phyloP scores from a whole-genome alignment of 2,329 filamentous ascomycete species.

The Fusarium scirpi region DNA sequence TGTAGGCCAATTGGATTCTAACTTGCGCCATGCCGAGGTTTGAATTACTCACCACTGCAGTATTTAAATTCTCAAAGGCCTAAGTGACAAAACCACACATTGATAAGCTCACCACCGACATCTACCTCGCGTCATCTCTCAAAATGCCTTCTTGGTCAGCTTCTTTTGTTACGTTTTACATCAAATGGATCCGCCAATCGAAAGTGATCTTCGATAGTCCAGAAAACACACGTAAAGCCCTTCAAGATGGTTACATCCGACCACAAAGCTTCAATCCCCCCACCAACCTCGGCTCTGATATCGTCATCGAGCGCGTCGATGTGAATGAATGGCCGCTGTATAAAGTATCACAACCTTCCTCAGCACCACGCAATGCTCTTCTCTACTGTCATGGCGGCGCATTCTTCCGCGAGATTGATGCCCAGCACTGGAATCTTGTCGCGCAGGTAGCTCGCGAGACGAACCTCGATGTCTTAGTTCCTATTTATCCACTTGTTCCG shows the following conservation, averaged over 20 bases:
- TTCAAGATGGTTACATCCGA: background rate
- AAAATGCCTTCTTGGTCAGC: background rate
- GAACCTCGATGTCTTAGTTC: background rate
- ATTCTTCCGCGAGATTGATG: background rate
- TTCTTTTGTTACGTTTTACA: background rate
- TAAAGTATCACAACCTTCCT: background rate
- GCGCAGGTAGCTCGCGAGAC: background rate
- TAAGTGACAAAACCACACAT: too few relatives aligned
- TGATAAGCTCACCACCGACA: too few relatives aligned
- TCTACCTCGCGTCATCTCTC: too few relatives aligned
- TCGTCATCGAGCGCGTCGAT: background rate
- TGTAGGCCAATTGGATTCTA: background rate
- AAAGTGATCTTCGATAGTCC: background rate
- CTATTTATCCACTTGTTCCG: slow-evolving; percentile 9
- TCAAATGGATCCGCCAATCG: background rate
- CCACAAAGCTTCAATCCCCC: background rate
- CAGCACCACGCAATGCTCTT: background rate
- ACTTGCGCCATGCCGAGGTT: background rate
- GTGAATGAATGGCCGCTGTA: slow-evolving; percentile 7
- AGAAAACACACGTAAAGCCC: background rate
- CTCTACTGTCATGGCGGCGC: slow-evolving; percentile 4
- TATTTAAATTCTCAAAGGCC: too few relatives aligned
- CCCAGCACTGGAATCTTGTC: background rate
- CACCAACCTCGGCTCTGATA: background rate
- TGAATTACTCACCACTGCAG: background rate